Evolutionary conservation across 441 rosid species (phyloP).

Genomic region (Brassica balearica): DNA sequence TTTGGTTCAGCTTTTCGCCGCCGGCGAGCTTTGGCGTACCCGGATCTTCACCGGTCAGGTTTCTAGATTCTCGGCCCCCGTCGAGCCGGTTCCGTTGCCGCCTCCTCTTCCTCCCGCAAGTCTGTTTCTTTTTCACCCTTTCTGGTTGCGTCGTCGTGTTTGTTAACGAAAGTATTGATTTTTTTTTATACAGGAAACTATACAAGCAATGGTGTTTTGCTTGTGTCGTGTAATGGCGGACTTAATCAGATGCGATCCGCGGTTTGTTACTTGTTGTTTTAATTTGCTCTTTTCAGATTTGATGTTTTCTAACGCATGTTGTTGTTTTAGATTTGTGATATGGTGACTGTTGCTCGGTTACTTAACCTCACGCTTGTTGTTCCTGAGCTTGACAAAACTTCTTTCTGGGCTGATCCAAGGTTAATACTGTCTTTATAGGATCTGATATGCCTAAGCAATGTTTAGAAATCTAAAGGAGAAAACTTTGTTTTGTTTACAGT

Average conservation of each 20-base stretch:
- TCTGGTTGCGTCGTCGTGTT: neutral
- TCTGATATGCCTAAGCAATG: constrained; percentile 4
- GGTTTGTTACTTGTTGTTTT: constrained; percentile 56
- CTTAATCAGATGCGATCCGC: constrained; percentile 99
- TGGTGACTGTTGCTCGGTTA: constrained; percentile 91
- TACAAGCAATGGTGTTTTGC: constrained; percentile 81
- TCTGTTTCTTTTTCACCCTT: constrained; percentile 41
- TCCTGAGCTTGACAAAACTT: constrained; percentile 94
- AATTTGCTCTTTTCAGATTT: constrained; percentile 12
- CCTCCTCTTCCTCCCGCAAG: constrained; percentile 67
- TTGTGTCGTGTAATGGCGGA: constrained; percentile 97
- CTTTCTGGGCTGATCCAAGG: constrained; percentile 99
- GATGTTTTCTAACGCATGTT: constrained; percentile 25
- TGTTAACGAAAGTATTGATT: too few relatives aligned
- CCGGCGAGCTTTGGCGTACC: constrained; percentile 88
- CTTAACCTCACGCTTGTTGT: constrained; percentile 95
- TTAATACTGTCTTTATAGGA: constrained; percentile 43
- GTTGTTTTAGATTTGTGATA: constrained; percentile 85
- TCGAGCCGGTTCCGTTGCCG: constrained; percentile 47
- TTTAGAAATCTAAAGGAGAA: constrained; percentile 39
- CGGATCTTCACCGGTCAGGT: constrained; percentile 59
- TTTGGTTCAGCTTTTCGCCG: constrained; percentile 89
- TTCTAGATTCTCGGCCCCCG: constrained; percentile 50
- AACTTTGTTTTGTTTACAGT: constrained; percentile 57
- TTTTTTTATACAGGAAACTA: constrained; percentile 58